phyloP scores from a whole-genome alignment of 1,284 basidiomycete genomes.

The Papiliotrema fonsecae region DNA sequence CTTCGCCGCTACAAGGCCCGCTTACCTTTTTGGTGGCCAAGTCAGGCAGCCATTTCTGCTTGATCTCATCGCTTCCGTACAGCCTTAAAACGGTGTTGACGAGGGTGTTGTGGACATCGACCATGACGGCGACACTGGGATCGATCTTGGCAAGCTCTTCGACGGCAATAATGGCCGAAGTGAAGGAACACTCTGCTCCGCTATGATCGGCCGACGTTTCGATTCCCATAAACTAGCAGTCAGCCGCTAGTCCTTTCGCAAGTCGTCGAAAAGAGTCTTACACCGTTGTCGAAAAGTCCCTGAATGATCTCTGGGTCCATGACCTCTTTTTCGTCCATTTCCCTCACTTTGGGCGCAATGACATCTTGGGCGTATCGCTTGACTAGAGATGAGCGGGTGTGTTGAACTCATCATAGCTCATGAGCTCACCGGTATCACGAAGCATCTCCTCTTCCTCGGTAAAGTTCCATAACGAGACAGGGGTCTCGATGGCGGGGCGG shows the following conservation, averaged over 20 bases:
- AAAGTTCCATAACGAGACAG: slow-evolving; percentile 60
- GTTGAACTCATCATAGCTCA: neutral
- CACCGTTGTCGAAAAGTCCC: slow-evolving; percentile 91
- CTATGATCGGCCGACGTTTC: slow-evolving; percentile 81
- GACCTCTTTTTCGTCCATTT: slow-evolving; percentile 96
- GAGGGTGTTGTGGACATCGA: slow-evolving; percentile 97
- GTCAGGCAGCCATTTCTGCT: slow-evolving; percentile 83
- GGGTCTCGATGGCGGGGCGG: slow-evolving; percentile 39
- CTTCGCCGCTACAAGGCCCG: neutral
- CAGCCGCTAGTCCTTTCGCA: neutral
- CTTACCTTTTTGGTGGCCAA: slow-evolving; percentile 71
- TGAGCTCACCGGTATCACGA: slow-evolving; percentile 67
- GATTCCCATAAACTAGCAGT: slow-evolving; percentile 83
- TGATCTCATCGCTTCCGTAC: slow-evolving; percentile 77
- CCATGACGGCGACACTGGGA: slow-evolving; percentile 92
- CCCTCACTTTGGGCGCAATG: slow-evolving; percentile 80
- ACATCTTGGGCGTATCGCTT: slow-evolving; percentile 83
- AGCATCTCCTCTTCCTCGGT: slow-evolving; percentile 91
- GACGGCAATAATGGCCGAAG: slow-evolving; percentile 90
- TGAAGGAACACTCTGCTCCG: slow-evolving; percentile 89
- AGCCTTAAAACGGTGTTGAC: slow-evolving; percentile 92
- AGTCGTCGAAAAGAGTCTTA: slow-evolving; percentile 50
- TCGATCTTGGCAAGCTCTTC: slow-evolving; percentile 96
- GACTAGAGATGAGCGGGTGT: slow-evolving; percentile 52
- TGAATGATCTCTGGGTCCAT: slow-evolving; percentile 89